A percentile compares a stretch with the other conserved stretches of the same genome.
These are phyloP conservation scores for Sphaerostilbella broomeana DNA, from an alignment of 2,329 filamentous ascomycete genomes.

Conservation along the genomic window DNA sequence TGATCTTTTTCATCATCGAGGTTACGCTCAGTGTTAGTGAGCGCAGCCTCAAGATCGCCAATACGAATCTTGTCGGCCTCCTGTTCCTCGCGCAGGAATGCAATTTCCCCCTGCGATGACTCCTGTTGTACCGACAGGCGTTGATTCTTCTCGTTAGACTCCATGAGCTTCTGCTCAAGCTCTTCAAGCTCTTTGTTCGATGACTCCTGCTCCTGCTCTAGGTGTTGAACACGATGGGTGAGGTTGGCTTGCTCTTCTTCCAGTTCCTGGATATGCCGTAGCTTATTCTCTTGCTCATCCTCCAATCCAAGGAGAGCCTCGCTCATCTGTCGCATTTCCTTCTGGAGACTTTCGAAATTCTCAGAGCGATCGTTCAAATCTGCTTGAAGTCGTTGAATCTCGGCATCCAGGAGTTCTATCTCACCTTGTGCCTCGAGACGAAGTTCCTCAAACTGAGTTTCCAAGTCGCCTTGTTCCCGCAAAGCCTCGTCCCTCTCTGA, in stretches of 20 bases:
- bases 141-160: slow-evolving; percentile 81
- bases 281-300: slow-evolving; percentile 76
- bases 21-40: slow-evolving; percentile 71
- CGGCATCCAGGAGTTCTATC: slow-evolving; percentile 61
- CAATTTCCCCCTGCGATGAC: slow-evolving; percentile 85
- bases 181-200: slow-evolving; percentile 82
- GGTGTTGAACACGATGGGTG: slow-evolving; percentile 67
- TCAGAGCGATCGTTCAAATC: slow-evolving; percentile 73
- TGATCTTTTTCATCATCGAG: slow-evolving; percentile 82
- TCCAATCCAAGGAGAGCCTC: slow-evolving; percentile 81
- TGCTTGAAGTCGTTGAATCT: slow-evolving; percentile 61
- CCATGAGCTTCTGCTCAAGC: slow-evolving; percentile 74
- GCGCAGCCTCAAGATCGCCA: slow-evolving; percentile 77
- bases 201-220: slow-evolving; percentile 76
- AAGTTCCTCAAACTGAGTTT: slow-evolving; percentile 55
- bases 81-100: slow-evolving; percentile 93
- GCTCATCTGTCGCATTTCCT: slow-evolving; percentile 87
- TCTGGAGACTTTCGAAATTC: slow-evolving; percentile 84
- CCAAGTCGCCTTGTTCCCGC: slow-evolving; percentile 53
- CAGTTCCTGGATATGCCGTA: slow-evolving; percentile 71
- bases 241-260: slow-evolving; percentile 77
- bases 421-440: slow-evolving; percentile 59
- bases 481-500: slow-evolving; percentile 81
- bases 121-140: slow-evolving; percentile 86
- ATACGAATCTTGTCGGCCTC: slow-evolving; percentile 98